Evolutionary conservation across 2,329 filamentous ascomycete genomes (phyloP).

Genomic region (Tolypocladium inflatum): DNA sequence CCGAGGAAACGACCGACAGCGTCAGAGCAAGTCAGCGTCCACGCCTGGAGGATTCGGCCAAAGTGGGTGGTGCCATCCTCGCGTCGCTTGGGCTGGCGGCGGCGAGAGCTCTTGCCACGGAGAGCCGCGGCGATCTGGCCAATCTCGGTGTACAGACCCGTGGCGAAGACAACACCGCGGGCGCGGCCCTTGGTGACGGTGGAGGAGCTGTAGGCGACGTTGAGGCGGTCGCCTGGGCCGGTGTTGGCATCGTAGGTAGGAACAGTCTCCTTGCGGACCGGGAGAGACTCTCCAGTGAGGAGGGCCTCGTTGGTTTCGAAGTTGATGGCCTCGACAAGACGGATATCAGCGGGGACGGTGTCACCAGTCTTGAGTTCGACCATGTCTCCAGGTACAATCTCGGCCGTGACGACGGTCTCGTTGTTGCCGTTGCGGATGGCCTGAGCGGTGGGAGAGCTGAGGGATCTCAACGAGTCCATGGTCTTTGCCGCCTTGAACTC

Average conservation of each 20-base stretch:
- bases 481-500: conserved; percentile 39
- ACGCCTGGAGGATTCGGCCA: conserved; percentile 23
- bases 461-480: conserved; percentile 36
- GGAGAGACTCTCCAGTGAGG: conserved; percentile 54
- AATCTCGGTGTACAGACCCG: conserved; percentile 52
- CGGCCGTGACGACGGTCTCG: conserved; percentile 25
- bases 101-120: conserved; percentile 23
- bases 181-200: conserved; percentile 53
- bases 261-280: conserved; percentile 43
- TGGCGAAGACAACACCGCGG: conserved; percentile 50
- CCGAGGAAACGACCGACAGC: conserved; percentile 37
- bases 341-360: conserved; percentile 51
- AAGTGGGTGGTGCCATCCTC: conserved; percentile 29
- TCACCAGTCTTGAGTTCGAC: conserved; percentile 45
- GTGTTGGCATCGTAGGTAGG: conserved; percentile 31
- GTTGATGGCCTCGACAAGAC: conserved; percentile 51
- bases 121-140: conserved; percentile 47
- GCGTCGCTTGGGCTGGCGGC: conserved; percentile 28
- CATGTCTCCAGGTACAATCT: conserved; percentile 49
- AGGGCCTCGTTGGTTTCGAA: conserved; percentile 59
- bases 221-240: conserved; percentile 47
- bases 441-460: conserved; percentile 33
- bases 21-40: conserved; percentile 24
- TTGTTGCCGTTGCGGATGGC: conserved; percentile 31
- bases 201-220: conserved; percentile 54